Evolutionary conservation across 2,329 filamentous ascomycete species (phyloP), one percentile per base, ranked within the genome.

Genomic region (Trichoderma sp.): DNA sequence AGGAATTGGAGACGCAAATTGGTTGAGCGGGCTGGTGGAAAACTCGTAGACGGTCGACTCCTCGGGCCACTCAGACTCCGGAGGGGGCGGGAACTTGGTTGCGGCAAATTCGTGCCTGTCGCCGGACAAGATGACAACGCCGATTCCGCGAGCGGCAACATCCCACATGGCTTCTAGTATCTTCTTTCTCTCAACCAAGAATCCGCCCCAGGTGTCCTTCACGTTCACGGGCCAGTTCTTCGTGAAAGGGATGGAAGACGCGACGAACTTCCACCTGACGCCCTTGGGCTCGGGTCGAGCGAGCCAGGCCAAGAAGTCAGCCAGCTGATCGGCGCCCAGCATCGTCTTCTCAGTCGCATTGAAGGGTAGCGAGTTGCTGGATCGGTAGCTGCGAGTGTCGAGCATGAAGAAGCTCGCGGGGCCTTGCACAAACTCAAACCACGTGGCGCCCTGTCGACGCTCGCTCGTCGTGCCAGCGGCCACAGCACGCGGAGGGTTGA

Each of bases 71-170:
- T 77, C 85, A 56, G 86, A 85, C 68, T 79, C 82, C 60, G 70
- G 81, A 67, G 82, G 86, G n/a, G 84, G 88, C 17, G 82, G 89
- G 78, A 90, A 90, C 56, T 89, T 88, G 0, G 94, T 98, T 0
- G 94, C 93, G 1, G 91, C 95, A 75, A 98, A 98, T 76, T 99
- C 95, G 74, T 99, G 95, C n/a, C 95, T 84, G 73, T 99, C 95
- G 0, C 95, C 95, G 17, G 90, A 95, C 12, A 99, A 81, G 14
- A 98, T 82, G 3, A 97, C 83, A 7, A 98, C 88, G 26, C 93
- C 91, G 6, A 90, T 81, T 7, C 91, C 90, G 5, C 86, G 85
- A 1, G 85, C 80, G n/a, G 91, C 89, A 0, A 90, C 88, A 67
- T 91, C 89, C 93, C 95, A 98, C 86, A 97, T 97, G 2, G 92